Evolutionary conservation across 768 basidiomycete genomes (phyloP), one percentile per base, ranked within the genome.

Genomic region (Rhodotorula paludigena): DNA sequence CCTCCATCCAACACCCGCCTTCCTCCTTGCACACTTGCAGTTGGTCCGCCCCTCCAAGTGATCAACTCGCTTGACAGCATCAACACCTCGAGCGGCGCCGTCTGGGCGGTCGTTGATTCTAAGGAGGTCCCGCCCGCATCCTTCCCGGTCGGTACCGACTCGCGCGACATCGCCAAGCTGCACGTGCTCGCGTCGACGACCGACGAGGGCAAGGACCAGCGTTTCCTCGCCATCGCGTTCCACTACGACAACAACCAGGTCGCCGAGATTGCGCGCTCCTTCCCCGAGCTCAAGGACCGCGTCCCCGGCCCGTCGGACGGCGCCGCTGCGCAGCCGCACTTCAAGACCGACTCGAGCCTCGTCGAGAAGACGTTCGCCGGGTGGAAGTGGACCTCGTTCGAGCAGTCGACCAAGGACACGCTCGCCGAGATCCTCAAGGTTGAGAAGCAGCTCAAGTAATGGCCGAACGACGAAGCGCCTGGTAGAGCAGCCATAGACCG

Each of bases 311-410:
- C 23, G 33, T 9, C 12, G 2, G 18, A 35, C 35, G 45, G 25
- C 36, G n/a, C 45, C n/a, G n/a, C n/a, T n/a, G n/a, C n/a, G n/a
- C 25, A 18, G 16, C 44, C 49, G 33, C 71, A 65, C 49, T 72
- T 68, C 55, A 38, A 20, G 48, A 72, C 66, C 39, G 67, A 72
- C 55, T 51, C 55, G 20, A 48, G 44, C 10, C 64, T 68, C 39
- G 66, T 51, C 36, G 59, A 68, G 55, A 61, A 63, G 51, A 63
- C 68, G 38, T 56, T 72, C 16, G n/a, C n/a, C n/a, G 55, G 63
- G 4, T 54, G 58, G 49, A 36, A 57, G 51, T 72, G 67, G 67
- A 69, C 60, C n/a, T 2, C 42, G 21, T 72, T 72, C 60, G 60
- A 64, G 38, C 9, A 57, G 42, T 44, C 44, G 20, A 51, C 64